Base-by-base conservation (phyloP, 164 flowering plant species). In the Vitis amurensis region DNA sequence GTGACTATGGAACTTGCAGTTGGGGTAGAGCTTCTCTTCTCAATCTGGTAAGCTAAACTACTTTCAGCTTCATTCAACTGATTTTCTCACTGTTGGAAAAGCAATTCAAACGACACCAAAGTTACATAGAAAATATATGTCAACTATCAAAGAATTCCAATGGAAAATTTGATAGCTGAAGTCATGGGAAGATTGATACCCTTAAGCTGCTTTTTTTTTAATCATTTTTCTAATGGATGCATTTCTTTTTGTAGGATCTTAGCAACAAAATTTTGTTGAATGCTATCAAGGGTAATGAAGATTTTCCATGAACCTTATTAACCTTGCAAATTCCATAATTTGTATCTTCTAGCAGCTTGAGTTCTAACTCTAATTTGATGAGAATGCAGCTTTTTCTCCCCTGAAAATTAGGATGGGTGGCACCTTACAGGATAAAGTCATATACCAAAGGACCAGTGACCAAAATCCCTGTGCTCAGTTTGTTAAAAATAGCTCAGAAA, bases 361-460 rank as follows among this genome's bases (percentile, higher is more conserved):
- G 14, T 8, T 37, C 15, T 11, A 11, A 11, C 27, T 16, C 44
- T 9, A 13, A 8, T 8, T 19, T n/a, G 15, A 29, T 64, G 30
- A 27, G 61, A 16, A 10, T 56, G 71, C 65, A 82, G 83, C 83
- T 1, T 82, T 82, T 59, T 68, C 78, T 9, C 77, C 77, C 9
- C 52, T 80, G 55, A 77, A 70, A 68, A 29, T 80, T 3, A 68
- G 85, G 59, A 13, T 82, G 52, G 86, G 86, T 4, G 86, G 86
- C 19, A 66, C 82, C 3, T 71, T 80, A 57, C 77, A 80, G 69
- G 84, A 83, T 61, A 72, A 67, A 57, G 77, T 83, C 15, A 27
- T 73, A 31, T 83, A 78, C 47, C 63, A 65, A 29, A 52, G 23
- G 6, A 63, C 68, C 47, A 76, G 49, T 2, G 48, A 23, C 44